Evolutionary conservation across 805 yeast genomes (phyloP).

Genomic region (Wickerhamomyces hampshirensis): DNA sequence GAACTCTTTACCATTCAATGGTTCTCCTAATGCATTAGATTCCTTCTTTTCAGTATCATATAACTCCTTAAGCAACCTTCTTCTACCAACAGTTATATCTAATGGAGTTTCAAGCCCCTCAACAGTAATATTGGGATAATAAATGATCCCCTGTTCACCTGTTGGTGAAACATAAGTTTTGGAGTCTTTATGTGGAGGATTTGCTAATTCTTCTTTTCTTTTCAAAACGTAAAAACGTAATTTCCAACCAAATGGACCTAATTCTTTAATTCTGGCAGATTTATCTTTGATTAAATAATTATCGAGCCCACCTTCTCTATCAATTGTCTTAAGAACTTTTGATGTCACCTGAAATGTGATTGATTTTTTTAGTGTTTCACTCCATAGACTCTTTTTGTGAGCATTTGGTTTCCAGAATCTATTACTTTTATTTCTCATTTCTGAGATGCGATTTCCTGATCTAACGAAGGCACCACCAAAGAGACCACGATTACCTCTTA

Average conservation of each 20-base stretch:
- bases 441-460: slow-evolving; percentile 75
- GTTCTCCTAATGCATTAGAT: slow-evolving; percentile 37
- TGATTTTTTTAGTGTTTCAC: slow-evolving; percentile 64
- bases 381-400: slow-evolving; percentile 72
- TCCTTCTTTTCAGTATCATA: slow-evolving; percentile 46
- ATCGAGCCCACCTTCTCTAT: slow-evolving; percentile 94
- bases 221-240: slow-evolving; percentile 70
- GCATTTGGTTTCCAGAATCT: slow-evolving; percentile 85
- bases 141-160: slow-evolving; percentile 38
- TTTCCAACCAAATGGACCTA: slow-evolving; percentile 92
- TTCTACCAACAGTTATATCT: slow-evolving; percentile 57
- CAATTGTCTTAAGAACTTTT: slow-evolving; percentile 78
- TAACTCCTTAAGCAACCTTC: slow-evolving; percentile 51
- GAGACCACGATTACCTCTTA: slow-evolving; percentile 82
- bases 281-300: slow-evolving; percentile 82
- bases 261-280: slow-evolving; percentile 83
- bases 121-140: slow-evolving; percentile 36
- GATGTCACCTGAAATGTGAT: slow-evolving; percentile 60
- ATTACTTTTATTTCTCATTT: slow-evolving; percentile 64
- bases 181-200: slow-evolving; percentile 34
- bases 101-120: slow-evolving; percentile 37
- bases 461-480: slow-evolving; percentile 84
- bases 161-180: slow-evolving; percentile 28
- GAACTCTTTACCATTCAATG: slow-evolving; percentile 45
- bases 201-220: slow-evolving; percentile 34